Base-by-base conservation (phyloP, 1,284 basidiomycete genomes). In the Apiotrichum akiyoshidainum region DNA sequence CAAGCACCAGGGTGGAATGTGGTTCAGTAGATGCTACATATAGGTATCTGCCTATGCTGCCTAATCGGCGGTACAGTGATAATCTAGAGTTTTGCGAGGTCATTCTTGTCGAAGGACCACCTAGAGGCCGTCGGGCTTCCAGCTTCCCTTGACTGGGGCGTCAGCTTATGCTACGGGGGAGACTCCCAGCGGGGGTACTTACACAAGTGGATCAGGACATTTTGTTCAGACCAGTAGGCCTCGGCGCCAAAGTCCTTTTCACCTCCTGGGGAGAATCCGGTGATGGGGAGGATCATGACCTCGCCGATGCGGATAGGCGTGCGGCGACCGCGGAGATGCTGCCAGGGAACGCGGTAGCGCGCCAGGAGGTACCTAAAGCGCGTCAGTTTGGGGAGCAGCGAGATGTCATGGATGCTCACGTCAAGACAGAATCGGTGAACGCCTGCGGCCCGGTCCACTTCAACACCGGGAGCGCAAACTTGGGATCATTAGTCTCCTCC, bases 91-190 rank as follows among this genome's bases (percentile, higher is more conserved):
- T 31, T 3, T 31, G 26, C 4, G 4, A 7, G 7, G 26, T 31
- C 26, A 31, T 31, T 31, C 26, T 31, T 31, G 26, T 31, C 26
- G 26, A 31, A 7, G 26, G 26, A 7, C 26, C 3, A 4, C 26
- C 26, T 31, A 31, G 26, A 31, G 26, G 26, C 75, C 45, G 70
- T 67, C 13, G 67, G 72, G 64, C 85, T 85, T 33, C 89, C 84
- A 68, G 87, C 90, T 70, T 83, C 89, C 84, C 87, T 68, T 65
- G 87, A 88, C 0, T 86, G 79, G 84, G 85, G 60, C 79, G 41
- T 79, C 80, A 62, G 35, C 48, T 9, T 31, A 31, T 31, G 26
- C 26, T 31, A 4, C 7, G 26, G 4, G 26, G 26, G 7, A 7
- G 26, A 31, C 26, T 31, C 26, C 26, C 26, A 31, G 26, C 4